Evolutionary conservation across 371 early-diverging fungal genomes (phyloP), one percentile per base, ranked within the genome.

Genomic region (Mortierella sp.): DNA sequence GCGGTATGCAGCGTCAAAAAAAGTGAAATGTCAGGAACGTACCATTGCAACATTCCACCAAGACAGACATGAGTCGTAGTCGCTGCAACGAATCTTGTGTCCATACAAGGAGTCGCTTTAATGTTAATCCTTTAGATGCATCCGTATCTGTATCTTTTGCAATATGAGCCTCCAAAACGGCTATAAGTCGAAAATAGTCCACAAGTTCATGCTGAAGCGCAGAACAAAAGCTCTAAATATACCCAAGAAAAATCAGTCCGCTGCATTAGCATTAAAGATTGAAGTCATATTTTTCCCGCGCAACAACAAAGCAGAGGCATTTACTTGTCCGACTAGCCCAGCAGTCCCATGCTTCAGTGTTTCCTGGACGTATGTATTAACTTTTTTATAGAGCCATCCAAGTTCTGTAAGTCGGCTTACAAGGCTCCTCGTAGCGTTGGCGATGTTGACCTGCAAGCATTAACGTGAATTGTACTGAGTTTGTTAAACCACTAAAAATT

Each of bases 71-170:
- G 58, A 95, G 75, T 42, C 90, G 85, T 32, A 98, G 83, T 57
- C 92, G 89, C 56, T 92, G 89, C 22, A 93, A 72, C 26, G 94
- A 92, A 40, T 95, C 95, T 34, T 88, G 85, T 1, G 93, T 94
- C 97, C 97, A 97, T 7, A 94, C 90, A n/a, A 90, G 68, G n/a
- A 98, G 81, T 34, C 96, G 88, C 55, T 94, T 93, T 49, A 98
- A 71, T 0, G 97, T 91, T 59, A 97, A 78, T 86, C 23, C 90
- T 83, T 65, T 86, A 72, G 57, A 78, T 81, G 40, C 60, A 15
- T 76, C 71, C 13, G 42, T n/a, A 5, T 66, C 70, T 12, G 64
- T 22, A 17, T 76, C 76, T 60, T 87, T 91, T 45, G 89, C 84
- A 34, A 94, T 89, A 72, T 94, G 93, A 3, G 91, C 86, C 78